A percentile compares a stretch with the other conserved stretches of the same genome.
Conservation (phyloP, 495 filamentous ascomycete species). For the Pseudomonodictys pantanalensis region DNA sequence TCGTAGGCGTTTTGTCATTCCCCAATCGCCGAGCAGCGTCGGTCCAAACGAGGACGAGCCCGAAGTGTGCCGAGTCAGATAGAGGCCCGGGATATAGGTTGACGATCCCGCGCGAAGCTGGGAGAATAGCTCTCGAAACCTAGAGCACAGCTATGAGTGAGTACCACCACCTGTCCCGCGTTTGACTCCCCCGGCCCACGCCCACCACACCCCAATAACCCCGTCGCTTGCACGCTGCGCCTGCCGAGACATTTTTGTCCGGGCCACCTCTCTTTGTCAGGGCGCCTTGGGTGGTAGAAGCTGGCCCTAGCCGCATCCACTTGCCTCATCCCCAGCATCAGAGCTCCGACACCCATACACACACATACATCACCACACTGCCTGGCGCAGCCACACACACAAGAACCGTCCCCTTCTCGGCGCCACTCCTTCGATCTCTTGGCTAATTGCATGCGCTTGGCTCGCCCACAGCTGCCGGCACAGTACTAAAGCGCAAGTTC, state of each 20-base stretch:
- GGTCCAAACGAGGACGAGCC: too few relatives aligned
- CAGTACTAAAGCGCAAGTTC: conserved; percentile 25
- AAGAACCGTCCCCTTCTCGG: background rate
- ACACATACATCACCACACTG: conserved; percentile 5
- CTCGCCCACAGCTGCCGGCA: background rate
- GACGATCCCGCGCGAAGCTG: background rate
- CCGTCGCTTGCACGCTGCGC: background rate
- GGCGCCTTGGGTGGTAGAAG: too few relatives aligned
- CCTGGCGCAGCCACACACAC: conserved; percentile 23
- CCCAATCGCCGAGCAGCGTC: background rate
- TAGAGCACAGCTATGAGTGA: conserved; percentile 15
- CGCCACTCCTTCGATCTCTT: conserved; percentile 7
- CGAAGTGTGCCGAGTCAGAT: background rate
- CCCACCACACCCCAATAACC: too few relatives aligned
- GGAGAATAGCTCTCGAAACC: background rate
- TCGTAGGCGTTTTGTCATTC: background rate
- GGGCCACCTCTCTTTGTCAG: too few relatives aligned
- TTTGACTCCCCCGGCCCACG: too few relatives aligned
- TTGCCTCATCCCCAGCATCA: background rate
- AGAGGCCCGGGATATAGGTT: background rate
- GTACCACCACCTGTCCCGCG: background rate
- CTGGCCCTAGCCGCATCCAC: background rate
- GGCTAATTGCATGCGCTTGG: conserved; percentile 26
- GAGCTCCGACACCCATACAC: background rate
- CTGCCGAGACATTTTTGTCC: too few relatives aligned